Evolutionary conservation across 345 rosid genomes (phyloP), one percentile per base, ranked within the genome.

Genomic region (Eucalyptus globulus): DNA sequence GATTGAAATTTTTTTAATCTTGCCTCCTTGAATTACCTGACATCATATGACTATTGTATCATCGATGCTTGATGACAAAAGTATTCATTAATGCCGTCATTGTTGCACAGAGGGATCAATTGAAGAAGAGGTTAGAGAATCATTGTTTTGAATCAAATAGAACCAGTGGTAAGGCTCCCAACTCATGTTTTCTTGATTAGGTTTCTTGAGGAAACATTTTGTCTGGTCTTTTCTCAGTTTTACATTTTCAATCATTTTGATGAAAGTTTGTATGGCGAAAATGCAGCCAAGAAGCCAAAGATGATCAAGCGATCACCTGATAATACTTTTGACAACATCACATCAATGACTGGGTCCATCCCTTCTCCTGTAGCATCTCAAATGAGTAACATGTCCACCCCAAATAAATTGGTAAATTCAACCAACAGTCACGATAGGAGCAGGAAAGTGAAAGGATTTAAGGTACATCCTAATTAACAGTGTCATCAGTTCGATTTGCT

Each of bases 361-460:
- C 97, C 98, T 90, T 97, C 99, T 90, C 98, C 98, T 16, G 96
- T 92, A 14, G 97, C 97, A 89, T 97, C 99, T 88, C 99, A 98
- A 91, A 95, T 76, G 85, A 76, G 85, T 76, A 76, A 96, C 91
- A 94, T 98, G 98, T 94, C 99, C 90, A 94, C 93, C 95, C 95
- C 98, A 60, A 94, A 94, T 88, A 97, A 94, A 92, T 90, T 93
- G 62, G 93, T 96, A 91, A 96, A 95, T 93, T 89, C 94, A 89
- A 92, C 94, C 90, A 95, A 92, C 88, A 95, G 96, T 86, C 95
- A 93, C 90, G 99, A 96, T 86, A 93, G 94, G 91, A 94, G 94
- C 91, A 96, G 95, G 92, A 96, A 97, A 94, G 81, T 94, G 88
- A 98, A 96, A 94, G 93, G 92, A 43, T 90, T 93, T 47, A 97